Conservation (phyloP, 163 green algal genomes). For the Chlamydomonas reinhardtii region DNA sequence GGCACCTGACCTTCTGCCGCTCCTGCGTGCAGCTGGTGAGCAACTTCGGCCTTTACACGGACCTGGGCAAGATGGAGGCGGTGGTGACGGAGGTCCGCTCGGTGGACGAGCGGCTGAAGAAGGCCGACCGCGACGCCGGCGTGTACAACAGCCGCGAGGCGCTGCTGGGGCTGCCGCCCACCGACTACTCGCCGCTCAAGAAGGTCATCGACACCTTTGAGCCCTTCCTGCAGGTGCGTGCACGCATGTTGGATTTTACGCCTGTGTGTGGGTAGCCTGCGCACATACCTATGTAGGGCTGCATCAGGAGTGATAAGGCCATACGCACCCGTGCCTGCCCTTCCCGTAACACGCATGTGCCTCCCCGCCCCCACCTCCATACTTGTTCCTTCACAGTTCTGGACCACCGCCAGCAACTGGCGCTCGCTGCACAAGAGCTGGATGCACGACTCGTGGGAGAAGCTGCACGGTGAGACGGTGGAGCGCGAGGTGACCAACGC, state of each 20-base stretch:
- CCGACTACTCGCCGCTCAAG: constrained; percentile 81
- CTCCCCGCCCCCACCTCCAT: too few species aligned
- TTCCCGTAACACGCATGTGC: too few species aligned
- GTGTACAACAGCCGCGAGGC: constrained; percentile 80
- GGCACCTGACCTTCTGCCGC: too few species aligned
- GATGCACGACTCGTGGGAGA: constrained; percentile 76
- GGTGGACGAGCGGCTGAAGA: constrained; percentile 73
- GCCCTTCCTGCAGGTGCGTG: constrained; percentile 77
- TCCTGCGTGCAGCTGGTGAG: constrained; percentile 61
- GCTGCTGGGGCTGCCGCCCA: constrained; percentile 74
- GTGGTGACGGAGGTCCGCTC: constrained; percentile 63
- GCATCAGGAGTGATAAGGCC: too few species aligned
- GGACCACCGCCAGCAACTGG: constrained; percentile 66
- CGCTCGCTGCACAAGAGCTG: constrained; percentile 70
- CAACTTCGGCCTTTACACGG: constrained; percentile 66
- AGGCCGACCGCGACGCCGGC: constrained; percentile 68
- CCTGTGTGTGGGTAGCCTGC: too few species aligned
- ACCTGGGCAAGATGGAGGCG: constrained; percentile 75
- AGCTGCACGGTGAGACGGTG: constrained; percentile 80
- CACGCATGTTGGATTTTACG: too few species aligned
- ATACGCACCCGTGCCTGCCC: not conserved
- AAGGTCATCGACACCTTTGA: constrained; percentile 81
- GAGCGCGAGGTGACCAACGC: constrained; percentile 74
- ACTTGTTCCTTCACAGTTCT: constrained; percentile 52
- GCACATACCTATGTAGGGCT: too few species aligned